Evolutionary conservation across 2,329 filamentous ascomycete genomes (phyloP), one percentile per base, ranked within the genome.

Genomic region (Aspergillus sclerotialis): DNA sequence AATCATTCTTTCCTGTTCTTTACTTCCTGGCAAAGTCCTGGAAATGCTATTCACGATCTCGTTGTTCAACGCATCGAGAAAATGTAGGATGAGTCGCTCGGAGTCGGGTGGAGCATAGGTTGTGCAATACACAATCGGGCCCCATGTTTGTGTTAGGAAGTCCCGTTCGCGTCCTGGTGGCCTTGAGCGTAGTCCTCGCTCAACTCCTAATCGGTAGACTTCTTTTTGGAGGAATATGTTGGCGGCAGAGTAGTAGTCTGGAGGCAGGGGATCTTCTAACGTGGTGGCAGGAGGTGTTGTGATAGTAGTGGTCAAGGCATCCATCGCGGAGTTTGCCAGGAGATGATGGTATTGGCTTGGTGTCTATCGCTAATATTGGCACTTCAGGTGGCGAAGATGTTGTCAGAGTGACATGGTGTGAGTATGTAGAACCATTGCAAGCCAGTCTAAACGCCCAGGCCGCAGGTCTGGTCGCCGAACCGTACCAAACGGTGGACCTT

Each of bases 1-100:
- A 4, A 56, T 34, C 1, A 41, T 31, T 7, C 30, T 25, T 1
- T 44, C 15, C 28, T 55, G 43, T 2, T 53, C 39, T 2, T 40
- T 33, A 4, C 46, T 44, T 16, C 53, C 53, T 2, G 39, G 34
- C 4, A 56, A 36, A 5, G 31, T 37, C 16, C 38, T 43, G 9
- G 38, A 31, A 7, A 56, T 35, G 11, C 48, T 39, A 12, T 35
- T 33, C 19, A 37, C 37, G 9, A 84, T 55, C 70, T 84, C 35
- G 72, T 84, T 9, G 61, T 85, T 13, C 68, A 74, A 38, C 69
- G 73, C 23, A 63, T 72, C 19, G 49, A 62, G 5, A 61, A 53
- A 39, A 45, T 72, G 3, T 78, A 71, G 59, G 70, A 79, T 7
- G 76, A 86, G 56, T 7, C 41, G 43, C 30, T 52, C 36, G 4